Evolutionary conservation across 1,139 yeast genomes (phyloP), one percentile per base, ranked within the genome.

Genomic region (Petasospora rhodanensis): DNA sequence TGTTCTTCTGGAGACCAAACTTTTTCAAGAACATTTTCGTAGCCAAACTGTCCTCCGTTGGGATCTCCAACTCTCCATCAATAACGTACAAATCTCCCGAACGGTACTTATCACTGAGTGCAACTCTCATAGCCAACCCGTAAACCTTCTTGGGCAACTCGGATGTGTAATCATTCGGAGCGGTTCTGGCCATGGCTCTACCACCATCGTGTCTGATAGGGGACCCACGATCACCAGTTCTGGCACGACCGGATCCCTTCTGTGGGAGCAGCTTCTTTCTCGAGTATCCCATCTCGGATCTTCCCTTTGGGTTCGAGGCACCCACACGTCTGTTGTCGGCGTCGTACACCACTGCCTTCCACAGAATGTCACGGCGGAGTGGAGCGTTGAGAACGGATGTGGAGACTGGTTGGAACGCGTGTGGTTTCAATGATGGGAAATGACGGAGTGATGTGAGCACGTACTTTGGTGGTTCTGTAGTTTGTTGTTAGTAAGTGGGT

Each of bases 171-270:
- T 86, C 94, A 55, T 85, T 93, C 29, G 95, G 95, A 12, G 96
- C 96, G 38, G 73, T 73, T 55, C 93, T 79, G 16, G 93, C 96
- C 54, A 83, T 78, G 0, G 97, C 97, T 46, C 83, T 73, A 31
- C 91, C 89, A 54, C 95, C 96, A 53, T 84, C 87, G 54, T 78
- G 79, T 62, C 95, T 76, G 35, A 79, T 83, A 28, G 98, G 98
- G 15, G 96, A 85, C 51, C 91, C 91, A 40, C 86, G 87, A 62
- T 87, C 96, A 65, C 98, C 99, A 40, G 78, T 81, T 68, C 99
- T 81, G 37, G 99, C 99, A 43, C 74, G 71, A 61, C 99, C 99
- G 13, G 87, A 66, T 45, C 98, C 97, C 63, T 91, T 91, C 62
- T 91, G 98, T 17, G 87, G 86, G 35, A 78, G 70, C 47, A 91